Conservation (phyloP, 768 basidiomycete species). For the Lactarius quietus region DNA sequence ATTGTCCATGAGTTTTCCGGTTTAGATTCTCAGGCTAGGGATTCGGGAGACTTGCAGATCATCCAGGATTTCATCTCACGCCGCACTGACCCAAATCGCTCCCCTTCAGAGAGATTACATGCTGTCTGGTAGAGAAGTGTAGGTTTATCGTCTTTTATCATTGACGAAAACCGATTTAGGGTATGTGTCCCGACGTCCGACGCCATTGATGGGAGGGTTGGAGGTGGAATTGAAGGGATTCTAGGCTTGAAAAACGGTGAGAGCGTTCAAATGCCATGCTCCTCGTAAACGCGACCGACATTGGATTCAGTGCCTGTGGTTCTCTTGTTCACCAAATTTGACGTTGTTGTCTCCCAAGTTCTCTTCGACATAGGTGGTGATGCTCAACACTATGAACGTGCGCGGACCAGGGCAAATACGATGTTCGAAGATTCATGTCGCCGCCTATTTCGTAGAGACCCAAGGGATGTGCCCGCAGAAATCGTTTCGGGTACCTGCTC, state of each 20-base stretch:
- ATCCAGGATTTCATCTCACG: not conserved
- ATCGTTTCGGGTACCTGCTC: conserved; percentile 10
- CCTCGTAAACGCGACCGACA: not conserved
- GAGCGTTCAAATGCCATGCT: not conserved
- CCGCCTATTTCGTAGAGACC: not conserved
- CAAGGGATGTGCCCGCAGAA: conserved; percentile 6
- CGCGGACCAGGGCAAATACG: not conserved
- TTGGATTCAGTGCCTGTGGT: conserved; percentile 6
- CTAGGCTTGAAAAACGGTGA: not conserved
- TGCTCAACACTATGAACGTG: not conserved
- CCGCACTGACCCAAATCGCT: not conserved
- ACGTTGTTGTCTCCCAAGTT: not conserved
- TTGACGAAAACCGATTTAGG: not conserved
- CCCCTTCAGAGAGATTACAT: conserved; percentile 8
- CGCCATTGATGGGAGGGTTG: not conserved
- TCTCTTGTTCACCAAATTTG: conserved; percentile 9
- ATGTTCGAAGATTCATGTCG: conserved; percentile 1
- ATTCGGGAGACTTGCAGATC: not conserved
- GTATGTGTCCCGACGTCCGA: not conserved
- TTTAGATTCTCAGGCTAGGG: not conserved
- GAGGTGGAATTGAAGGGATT: not conserved
- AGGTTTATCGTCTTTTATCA: not conserved
- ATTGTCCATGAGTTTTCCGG: conserved; percentile 9
- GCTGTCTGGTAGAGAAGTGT: not conserved
- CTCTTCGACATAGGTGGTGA: not conserved